Conservation (phyloP, 768 basidiomycete species). For the Termitomyces sp. region DNA sequence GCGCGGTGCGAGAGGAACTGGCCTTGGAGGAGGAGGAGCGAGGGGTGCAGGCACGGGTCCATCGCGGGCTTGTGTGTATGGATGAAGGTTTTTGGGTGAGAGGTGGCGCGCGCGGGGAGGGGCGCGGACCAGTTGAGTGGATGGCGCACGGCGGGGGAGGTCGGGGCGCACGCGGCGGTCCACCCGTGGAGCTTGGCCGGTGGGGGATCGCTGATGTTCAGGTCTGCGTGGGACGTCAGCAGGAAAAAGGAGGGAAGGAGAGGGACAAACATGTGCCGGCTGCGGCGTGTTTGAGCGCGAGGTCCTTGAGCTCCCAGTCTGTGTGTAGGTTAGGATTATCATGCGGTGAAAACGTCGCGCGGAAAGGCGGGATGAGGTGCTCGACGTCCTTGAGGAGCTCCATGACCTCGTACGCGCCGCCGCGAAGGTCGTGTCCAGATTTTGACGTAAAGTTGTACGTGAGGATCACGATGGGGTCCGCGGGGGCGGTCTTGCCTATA, state of each 20-base stretch:
- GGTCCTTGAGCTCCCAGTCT: slow-evolving; percentile 26
- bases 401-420: slow-evolving; percentile 27
- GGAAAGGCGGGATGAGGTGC: slow-evolving; percentile 36
- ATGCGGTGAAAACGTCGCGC: slow-evolving; percentile 44
- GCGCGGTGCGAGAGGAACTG: slow-evolving; percentile 46
- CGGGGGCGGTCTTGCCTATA: slow-evolving; percentile 25
- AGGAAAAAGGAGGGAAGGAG: not conserved
- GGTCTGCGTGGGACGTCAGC: slow-evolving; percentile 12
- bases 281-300: slow-evolving; percentile 30
- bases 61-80: slow-evolving; percentile 36
- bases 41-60: slow-evolving; percentile 42
- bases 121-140: slow-evolving; percentile 24
- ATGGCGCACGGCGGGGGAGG: slow-evolving; percentile 23
- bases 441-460: slow-evolving; percentile 17
- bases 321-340: slow-evolving; percentile 38
- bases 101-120: slow-evolving; percentile 9
- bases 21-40: slow-evolving; percentile 35
- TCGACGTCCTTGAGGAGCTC: slow-evolving; percentile 36
- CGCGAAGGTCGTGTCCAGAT: slow-evolving; percentile 12
- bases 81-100: slow-evolving; percentile 34
- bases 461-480: slow-evolving; percentile 21
- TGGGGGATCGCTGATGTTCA: slow-evolving; percentile 26
- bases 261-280: slow-evolving; percentile 27
- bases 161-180: slow-evolving; percentile 30
- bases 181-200: slow-evolving; percentile 27